A percentile compares a stretch with the other conserved stretches of the same genome.
Conservation (phyloP, 768 basidiomycete species). For the Vishniacozyma victoriae region DNA sequence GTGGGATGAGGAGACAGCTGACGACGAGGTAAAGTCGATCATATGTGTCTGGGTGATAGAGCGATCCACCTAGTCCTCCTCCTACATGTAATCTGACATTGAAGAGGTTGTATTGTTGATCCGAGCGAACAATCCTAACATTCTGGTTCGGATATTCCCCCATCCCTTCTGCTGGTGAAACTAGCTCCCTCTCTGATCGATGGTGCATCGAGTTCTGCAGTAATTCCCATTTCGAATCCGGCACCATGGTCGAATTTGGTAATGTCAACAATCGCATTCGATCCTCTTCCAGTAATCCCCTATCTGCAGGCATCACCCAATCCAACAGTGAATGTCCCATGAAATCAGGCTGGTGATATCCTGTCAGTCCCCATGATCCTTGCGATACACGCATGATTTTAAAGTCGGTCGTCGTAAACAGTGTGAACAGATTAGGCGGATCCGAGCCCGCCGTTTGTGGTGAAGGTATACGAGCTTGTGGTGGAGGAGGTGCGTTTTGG, state of each 20-base stretch:
- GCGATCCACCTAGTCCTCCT: slow-evolving; percentile 30
- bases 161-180: slow-evolving; percentile 41
- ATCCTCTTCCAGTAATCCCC: slow-evolving; percentile 23
- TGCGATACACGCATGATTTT: slow-evolving; percentile 26
- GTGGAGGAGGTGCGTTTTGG: background rate
- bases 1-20: slow-evolving; percentile 13
- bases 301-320: slow-evolving; percentile 33
- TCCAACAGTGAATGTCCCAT: slow-evolving; percentile 29
- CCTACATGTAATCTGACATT: slow-evolving; percentile 39
- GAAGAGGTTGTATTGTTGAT: slow-evolving; percentile 23
- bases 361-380: slow-evolving; percentile 24
- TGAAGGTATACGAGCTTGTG: background rate
- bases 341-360: slow-evolving; percentile 35
- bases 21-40: slow-evolving; percentile 22
- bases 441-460: background rate
- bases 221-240: slow-evolving; percentile 12
- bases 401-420: slow-evolving; percentile 38
- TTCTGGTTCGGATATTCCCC: slow-evolving; percentile 38
- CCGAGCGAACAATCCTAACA: slow-evolving; percentile 24
- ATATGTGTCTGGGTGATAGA: slow-evolving; percentile 26
- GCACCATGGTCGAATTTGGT: background rate
- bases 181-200: slow-evolving; percentile 21
- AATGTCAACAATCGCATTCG: slow-evolving; percentile 13
- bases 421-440: slow-evolving; percentile 27
- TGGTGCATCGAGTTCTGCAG: slow-evolving; percentile 23